phyloP scores from a whole-genome alignment of 2,329 filamentous ascomycete genomes.

The Cercospora janseana region DNA sequence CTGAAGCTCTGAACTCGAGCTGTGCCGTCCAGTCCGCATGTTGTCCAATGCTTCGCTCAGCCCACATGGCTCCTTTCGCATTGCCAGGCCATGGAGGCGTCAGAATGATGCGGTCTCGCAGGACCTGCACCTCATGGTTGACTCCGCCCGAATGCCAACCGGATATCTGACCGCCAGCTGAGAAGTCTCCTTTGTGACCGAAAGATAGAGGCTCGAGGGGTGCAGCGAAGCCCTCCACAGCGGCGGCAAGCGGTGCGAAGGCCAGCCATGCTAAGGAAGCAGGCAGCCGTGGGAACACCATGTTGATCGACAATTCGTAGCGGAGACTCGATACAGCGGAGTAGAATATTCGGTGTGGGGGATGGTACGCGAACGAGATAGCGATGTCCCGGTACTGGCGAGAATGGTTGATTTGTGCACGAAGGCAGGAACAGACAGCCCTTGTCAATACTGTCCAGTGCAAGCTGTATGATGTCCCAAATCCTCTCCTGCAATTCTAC shows the following conservation, averaged over 20 bases:
- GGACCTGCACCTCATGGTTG: constrained; percentile 57
- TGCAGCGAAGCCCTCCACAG: constrained; percentile 21
- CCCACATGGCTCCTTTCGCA: constrained; percentile 80
- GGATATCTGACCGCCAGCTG: constrained; percentile 57
- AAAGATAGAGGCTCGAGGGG: constrained; percentile 60
- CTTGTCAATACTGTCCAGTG: background rate
- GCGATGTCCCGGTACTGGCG: no score
- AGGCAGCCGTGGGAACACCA: constrained; percentile 9
- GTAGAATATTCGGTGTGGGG: no score
- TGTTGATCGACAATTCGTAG: background rate
- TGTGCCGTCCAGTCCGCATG: constrained; percentile 69
- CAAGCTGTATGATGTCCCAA: background rate
- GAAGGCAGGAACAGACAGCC: no score
- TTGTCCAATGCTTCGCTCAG: constrained; percentile 58
- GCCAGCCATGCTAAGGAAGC: constrained; percentile 29
- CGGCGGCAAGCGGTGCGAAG: constrained; percentile 28
- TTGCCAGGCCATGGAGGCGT: constrained; percentile 86
- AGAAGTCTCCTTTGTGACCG: constrained; percentile 68
- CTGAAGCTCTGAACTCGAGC: constrained; percentile 82
- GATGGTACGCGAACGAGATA: no score
- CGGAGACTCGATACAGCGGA: background rate
- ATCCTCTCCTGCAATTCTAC: background rate
- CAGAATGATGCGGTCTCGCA: constrained; percentile 88
- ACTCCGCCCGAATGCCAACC: constrained; percentile 57
- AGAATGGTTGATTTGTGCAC: no score